Evolutionary conservation across 2,329 filamentous ascomycete genomes (phyloP), one percentile per base, ranked within the genome.

Genomic region (Fusarium circinatum): DNA sequence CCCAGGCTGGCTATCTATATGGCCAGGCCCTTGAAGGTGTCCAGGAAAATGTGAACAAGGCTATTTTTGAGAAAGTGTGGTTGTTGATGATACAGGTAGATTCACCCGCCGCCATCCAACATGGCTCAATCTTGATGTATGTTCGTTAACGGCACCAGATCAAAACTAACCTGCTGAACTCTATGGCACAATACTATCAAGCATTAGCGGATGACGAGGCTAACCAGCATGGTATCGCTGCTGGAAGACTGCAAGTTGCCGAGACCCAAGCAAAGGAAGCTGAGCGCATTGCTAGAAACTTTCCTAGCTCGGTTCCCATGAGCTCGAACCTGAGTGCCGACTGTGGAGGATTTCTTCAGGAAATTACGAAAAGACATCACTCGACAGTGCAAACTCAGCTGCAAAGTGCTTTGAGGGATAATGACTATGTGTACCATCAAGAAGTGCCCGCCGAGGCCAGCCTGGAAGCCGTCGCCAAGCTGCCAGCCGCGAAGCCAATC

Each of bases 401-500:
- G 28, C 86, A 86, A 24, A 91, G 94, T 69, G 88, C 95, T 56
- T 87, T 89, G 75, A 98, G 97, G 79, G 96, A 99, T 82, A 99
- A 99, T 76, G 96, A 99, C 80, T 98, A 96, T 82, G 98, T 99
- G 80, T 99, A 99, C 80, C 96, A 99, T 80, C 94, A 98, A 77
- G 92, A 91, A 4, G 92, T 99, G 4, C 96, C 96, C 0, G 91
- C 92, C 15, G 95, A 98, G 82, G 93, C 95, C 8, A 92, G 92
- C 34, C 85, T 99, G 18, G 85, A 94, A 3, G 89, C 92, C 3
- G 95, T 99, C 55, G 89, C 95, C 7, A 99, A 98, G 81, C 87
- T 98, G 22, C 95, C 96, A 9, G 97, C 96, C 4, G 95, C 96
- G 13, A 99, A 99, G 82, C 95, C 96, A 8, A 98, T 99, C 71